A percentile compares a stretch with the other conserved stretches of the same genome.
Conservation (phyloP, 129 eudicot genomes). For the Tanacetum coccineum region DNA sequence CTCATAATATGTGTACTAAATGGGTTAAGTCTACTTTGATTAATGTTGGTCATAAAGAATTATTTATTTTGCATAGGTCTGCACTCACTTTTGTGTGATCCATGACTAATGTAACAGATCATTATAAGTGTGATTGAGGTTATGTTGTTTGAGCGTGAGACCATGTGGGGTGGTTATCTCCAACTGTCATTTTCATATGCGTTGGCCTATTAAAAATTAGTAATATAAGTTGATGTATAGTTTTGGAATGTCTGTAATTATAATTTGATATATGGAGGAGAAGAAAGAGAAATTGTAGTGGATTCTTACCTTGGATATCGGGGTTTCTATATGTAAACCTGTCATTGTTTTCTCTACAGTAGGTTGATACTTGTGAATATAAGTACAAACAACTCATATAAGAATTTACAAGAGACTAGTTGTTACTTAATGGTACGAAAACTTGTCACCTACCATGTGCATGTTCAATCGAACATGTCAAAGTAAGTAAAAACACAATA, state of each 20-base stretch:
- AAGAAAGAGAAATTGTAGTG: no score
- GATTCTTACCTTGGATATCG: neutral
- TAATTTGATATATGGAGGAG: neutral
- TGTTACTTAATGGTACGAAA: no score
- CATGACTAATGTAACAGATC: neutral
- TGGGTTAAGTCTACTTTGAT: neutral
- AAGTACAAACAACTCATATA: no score
- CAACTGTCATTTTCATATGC: neutral
- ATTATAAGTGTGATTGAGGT: neutral
- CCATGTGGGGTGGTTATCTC: neutral
- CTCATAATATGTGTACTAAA: neutral
- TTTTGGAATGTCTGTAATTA: neutral
- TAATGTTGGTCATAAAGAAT: neutral
- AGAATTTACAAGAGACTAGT: no score
- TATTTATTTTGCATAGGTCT: neutral
- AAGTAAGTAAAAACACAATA: no score
- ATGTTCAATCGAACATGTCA: no score
- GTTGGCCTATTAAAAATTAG: neutral
- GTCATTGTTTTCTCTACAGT: neutral
- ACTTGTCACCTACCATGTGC: no score
- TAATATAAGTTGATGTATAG: neutral
- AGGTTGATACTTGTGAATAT: neutral
- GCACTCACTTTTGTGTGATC: conserved; percentile 1
- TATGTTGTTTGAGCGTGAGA: neutral
- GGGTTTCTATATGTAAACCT: neutral